phyloP scores from a whole-genome alignment of 1,284 basidiomycete genomes.

The Golubevia sp. region DNA sequence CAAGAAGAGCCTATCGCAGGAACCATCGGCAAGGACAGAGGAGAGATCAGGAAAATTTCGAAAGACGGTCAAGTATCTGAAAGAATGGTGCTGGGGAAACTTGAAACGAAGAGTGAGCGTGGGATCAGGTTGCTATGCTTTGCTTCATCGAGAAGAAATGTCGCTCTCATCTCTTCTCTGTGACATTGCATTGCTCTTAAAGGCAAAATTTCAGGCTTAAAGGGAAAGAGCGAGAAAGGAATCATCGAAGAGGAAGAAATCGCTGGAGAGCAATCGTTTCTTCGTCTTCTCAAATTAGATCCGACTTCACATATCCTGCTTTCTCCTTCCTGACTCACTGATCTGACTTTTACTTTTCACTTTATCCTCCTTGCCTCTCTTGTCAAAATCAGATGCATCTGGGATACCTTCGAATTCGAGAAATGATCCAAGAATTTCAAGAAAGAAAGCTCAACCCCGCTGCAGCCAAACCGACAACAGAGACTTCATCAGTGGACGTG shows the following conservation, averaged over 20 bases:
- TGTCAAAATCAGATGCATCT: slow-evolving; percentile 38
- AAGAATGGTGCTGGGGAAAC: too few species aligned
- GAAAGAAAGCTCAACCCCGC: neutral
- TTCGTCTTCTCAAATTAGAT: too few species aligned
- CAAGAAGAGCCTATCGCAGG: neutral
- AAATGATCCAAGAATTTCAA: slow-evolving; percentile 52
- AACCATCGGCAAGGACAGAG: too few species aligned
- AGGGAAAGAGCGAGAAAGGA: too few species aligned
- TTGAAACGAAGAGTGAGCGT: too few species aligned
- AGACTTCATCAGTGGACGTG: neutral
- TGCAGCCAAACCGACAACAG: neutral
- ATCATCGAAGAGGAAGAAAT: neutral
- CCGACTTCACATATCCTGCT: neutral
- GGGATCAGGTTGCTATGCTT: too few species aligned
- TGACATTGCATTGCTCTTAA: too few species aligned
- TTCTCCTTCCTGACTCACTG: neutral
- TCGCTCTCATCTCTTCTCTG: too few species aligned
- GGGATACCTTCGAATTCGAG: slow-evolving; percentile 51
- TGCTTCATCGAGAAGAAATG: too few species aligned
- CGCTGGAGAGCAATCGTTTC: too few species aligned
- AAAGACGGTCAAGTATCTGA: neutral
- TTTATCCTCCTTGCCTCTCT: neutral
- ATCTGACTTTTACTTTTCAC: neutral
- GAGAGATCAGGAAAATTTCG: neutral
- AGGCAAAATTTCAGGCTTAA: too few species aligned